Percentiles rank a stretch among this genome's conserved stretches.
These are phyloP conservation scores for Calonectria pauciramosa DNA, from an alignment of 2,329 filamentous ascomycete genomes.

Conservation along the genomic window DNA sequence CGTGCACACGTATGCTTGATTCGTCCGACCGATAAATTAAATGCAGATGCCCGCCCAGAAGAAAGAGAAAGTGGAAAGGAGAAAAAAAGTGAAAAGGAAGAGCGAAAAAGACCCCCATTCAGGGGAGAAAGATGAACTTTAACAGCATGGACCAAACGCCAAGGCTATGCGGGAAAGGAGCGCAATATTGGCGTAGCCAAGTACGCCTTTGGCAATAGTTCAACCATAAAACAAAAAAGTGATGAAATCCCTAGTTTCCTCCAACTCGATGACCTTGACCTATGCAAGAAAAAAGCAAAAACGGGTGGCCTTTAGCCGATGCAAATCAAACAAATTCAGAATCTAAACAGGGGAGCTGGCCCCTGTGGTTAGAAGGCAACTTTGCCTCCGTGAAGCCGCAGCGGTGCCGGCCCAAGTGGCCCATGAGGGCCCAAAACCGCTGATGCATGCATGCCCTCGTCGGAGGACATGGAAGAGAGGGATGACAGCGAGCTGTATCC, in stretches of 20 bases:
- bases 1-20: slow-evolving; percentile 29
- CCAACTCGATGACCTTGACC: background rate
- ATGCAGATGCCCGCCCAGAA: slow-evolving; percentile 35
- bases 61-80: slow-evolving; percentile 8
- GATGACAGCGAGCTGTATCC: slow-evolving; percentile 57
- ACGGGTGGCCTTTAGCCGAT: slow-evolving; percentile 16
- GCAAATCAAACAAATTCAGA: slow-evolving; percentile 17
- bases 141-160: slow-evolving; percentile 38
- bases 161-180: slow-evolving; percentile 47
- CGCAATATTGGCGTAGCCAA: slow-evolving; percentile 32
- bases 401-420: slow-evolving; percentile 48
- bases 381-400: slow-evolving; percentile 56
- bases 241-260: slow-evolving; percentile 20
- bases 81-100: slow-evolving; percentile 19
- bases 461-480: slow-evolving; percentile 58
- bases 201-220: slow-evolving; percentile 35
- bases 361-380: slow-evolving; percentile 50
- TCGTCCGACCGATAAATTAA: slow-evolving; percentile 32
- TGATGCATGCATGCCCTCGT: slow-evolving; percentile 51
- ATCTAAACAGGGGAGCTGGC: slow-evolving; percentile 31
- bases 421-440: slow-evolving; percentile 50
- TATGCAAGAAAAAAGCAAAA: slow-evolving; percentile 37
- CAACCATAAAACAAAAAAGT: slow-evolving; percentile 26
- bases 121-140: slow-evolving; percentile 22
- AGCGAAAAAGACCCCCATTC: background rate